Evolutionary conservation across 2,329 filamentous ascomycete genomes (phyloP).

Genomic region (Paracoccidioides lutzii): DNA sequence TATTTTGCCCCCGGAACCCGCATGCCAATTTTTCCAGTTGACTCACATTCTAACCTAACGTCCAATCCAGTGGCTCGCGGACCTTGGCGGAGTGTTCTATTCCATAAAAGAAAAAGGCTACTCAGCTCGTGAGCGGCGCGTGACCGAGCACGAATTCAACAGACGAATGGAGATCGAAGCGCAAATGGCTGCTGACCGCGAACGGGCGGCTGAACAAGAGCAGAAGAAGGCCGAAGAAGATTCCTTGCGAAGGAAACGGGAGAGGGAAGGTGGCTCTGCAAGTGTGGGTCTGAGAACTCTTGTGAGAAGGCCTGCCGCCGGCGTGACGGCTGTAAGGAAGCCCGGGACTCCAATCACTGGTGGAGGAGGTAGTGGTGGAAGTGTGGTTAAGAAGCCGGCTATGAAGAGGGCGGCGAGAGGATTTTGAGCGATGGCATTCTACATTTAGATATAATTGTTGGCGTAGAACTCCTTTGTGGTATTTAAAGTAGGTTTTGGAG

Average conservation of each 20-base stretch:
- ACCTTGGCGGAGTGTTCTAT: constrained; percentile 94
- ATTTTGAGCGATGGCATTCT: constrained; percentile 4
- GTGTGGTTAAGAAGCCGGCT: constrained; percentile 29
- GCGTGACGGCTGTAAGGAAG: constrained; percentile 17
- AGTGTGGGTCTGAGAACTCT: constrained; percentile 14
- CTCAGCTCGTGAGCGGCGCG: constrained; percentile 68
- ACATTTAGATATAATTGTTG: neutral
- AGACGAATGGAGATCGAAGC: constrained; percentile 84
- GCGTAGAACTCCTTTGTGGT: neutral
- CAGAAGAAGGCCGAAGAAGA: constrained; percentile 27
- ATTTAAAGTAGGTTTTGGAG: neutral
- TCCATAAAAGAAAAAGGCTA: constrained; percentile 96
- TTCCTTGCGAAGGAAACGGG: constrained; percentile 21
- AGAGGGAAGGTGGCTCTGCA: constrained; percentile 23
- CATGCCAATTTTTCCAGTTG: no score
- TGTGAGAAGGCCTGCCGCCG: constrained; percentile 22
- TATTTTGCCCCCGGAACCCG: no score
- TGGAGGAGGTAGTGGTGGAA: constrained; percentile 16
- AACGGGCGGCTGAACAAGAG: constrained; percentile 34
- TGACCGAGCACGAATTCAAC: constrained; percentile 87
- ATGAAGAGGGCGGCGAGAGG: constrained; percentile 24
- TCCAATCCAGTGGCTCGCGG: constrained; percentile 61
- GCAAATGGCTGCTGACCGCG: constrained; percentile 79
- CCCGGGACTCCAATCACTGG: constrained; percentile 20
- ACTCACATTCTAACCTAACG: neutral